These are phyloP conservation scores for Salix suchowensis DNA, from an alignment of 345 rosid species.

Conservation along the genomic window DNA sequence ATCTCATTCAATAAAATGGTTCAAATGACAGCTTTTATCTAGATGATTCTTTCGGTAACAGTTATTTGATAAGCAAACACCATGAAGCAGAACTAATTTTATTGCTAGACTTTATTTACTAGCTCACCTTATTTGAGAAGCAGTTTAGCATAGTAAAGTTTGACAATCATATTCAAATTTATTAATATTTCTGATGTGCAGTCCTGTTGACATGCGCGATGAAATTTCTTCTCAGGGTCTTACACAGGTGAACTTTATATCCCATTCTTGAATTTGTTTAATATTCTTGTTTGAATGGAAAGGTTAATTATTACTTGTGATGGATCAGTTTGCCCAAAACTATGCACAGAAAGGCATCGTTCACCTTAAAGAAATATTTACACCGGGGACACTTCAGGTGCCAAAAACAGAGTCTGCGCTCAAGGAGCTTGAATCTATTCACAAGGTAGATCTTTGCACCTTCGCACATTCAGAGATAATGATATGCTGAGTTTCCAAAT, in stretches of 20 bases:
- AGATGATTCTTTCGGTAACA: background rate
- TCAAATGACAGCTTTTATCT: background rate
- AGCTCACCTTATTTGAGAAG: no score
- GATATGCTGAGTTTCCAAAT: background rate
- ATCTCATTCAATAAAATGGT: slow-evolving; percentile 4
- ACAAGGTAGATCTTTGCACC: slow-evolving; percentile 52
- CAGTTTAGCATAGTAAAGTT: background rate
- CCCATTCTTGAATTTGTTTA: background rate
- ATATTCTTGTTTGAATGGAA: background rate
- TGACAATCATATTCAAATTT: slow-evolving; percentile 2
- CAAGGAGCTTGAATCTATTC: slow-evolving; percentile 87
- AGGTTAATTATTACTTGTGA: background rate
- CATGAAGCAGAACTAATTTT: no score
- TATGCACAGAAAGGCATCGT: slow-evolving; percentile 66
- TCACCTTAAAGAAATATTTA: slow-evolving; percentile 76
- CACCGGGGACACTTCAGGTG: slow-evolving; percentile 57
- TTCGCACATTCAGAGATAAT: background rate
- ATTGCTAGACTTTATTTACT: no score
- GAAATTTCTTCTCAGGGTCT: slow-evolving; percentile 80
- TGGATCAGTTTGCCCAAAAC: slow-evolving; percentile 64
- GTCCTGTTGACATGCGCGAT: slow-evolving; percentile 74
- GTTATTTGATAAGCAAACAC: no score
- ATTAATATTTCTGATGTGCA: slow-evolving; percentile 36
- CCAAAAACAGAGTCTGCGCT: slow-evolving; percentile 62
- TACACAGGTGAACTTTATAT: slow-evolving; percentile 49